phyloP scores from a whole-genome alignment of 495 filamentous ascomycete genomes.

The Tuber umbilicatum region DNA sequence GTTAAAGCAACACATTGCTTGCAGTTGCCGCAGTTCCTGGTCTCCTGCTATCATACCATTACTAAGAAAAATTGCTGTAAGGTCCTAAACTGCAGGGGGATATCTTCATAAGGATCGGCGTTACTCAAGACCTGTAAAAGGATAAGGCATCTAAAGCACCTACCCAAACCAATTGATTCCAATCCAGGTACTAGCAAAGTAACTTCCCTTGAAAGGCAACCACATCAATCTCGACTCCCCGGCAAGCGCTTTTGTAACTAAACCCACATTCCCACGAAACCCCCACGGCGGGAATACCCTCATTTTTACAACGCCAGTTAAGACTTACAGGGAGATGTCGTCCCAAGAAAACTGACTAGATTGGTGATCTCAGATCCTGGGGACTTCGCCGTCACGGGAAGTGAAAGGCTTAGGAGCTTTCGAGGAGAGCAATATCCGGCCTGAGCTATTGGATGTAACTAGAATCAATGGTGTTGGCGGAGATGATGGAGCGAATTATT shows the following conservation, averaged over 20 bases:
- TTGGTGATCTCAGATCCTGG: slow-evolving; percentile 57
- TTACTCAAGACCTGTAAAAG: not conserved
- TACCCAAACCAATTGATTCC: slow-evolving; percentile 38
- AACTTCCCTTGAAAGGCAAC: slow-evolving; percentile 34
- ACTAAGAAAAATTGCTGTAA: not conserved
- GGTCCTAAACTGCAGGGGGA: not conserved
- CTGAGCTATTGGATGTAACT: slow-evolving; percentile 13
- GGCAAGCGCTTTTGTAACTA: slow-evolving; percentile 32
- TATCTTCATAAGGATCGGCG: not conserved
- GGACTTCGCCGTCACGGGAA: slow-evolving; percentile 40
- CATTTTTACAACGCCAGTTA: slow-evolving; percentile 12
- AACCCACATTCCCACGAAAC: slow-evolving; percentile 19
- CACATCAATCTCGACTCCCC: slow-evolving; percentile 39
- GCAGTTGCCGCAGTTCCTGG: not conserved
- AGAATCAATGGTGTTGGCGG: slow-evolving; percentile 69
- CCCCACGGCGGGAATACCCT: slow-evolving; percentile 25
- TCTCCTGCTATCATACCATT: too few relatives aligned
- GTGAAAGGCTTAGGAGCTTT: slow-evolving; percentile 33
- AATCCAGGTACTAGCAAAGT: slow-evolving; percentile 29
- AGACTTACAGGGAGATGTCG: slow-evolving; percentile 34
- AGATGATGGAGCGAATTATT: slow-evolving; percentile 79
- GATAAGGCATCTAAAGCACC: not conserved
- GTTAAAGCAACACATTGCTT: not conserved
- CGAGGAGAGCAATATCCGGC: not conserved
- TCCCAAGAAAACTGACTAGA: slow-evolving; percentile 35